Evolutionary conservation across 192 early-diverging fungal genomes (phyloP).

Genomic region (Lunasporangiospora selenospora): DNA sequence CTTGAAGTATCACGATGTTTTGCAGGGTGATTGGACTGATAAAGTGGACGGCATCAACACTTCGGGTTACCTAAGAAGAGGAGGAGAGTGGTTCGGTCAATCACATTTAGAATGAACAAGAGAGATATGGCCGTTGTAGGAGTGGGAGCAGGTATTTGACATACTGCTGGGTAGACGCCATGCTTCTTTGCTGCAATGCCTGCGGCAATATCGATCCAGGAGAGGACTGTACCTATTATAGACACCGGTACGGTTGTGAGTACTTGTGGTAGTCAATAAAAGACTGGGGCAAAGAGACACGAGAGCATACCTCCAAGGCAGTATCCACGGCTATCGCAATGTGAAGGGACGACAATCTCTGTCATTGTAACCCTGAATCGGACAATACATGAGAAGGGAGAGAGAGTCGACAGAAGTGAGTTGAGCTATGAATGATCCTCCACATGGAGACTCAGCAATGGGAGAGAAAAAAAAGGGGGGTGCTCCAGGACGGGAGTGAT

Average conservation of each 20-base stretch:
- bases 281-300: too few relatives aligned
- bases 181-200: conserved; percentile 70
- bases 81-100: not conserved
- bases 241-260: too few relatives aligned
- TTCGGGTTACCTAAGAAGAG: conserved; percentile 64
- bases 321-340: conserved; percentile 59
- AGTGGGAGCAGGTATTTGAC: conserved; percentile 5
- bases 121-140: not conserved
- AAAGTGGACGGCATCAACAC: conserved; percentile 76
- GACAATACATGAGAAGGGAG: not conserved
- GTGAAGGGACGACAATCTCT: conserved; percentile 55
- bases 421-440: not conserved
- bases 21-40: conserved; percentile 65
- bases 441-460: conserved; percentile 1
- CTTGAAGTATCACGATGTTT: conserved; percentile 68
- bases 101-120: not conserved
- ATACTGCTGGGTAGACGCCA: conserved; percentile 60
- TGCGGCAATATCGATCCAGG: conserved; percentile 74
- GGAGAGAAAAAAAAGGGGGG: conserved; percentile 3
- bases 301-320: conserved; percentile 51
- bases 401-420: not conserved
- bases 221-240: conserved; percentile 55
- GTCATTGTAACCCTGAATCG: conserved; percentile 62
- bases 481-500: not conserved
- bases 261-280: too few relatives aligned